Evolutionary conservation across 2,329 filamentous ascomycete genomes (phyloP), one percentile per base, ranked within the genome.

Genomic region (Neophaeococcomyces mojaviensis): DNA sequence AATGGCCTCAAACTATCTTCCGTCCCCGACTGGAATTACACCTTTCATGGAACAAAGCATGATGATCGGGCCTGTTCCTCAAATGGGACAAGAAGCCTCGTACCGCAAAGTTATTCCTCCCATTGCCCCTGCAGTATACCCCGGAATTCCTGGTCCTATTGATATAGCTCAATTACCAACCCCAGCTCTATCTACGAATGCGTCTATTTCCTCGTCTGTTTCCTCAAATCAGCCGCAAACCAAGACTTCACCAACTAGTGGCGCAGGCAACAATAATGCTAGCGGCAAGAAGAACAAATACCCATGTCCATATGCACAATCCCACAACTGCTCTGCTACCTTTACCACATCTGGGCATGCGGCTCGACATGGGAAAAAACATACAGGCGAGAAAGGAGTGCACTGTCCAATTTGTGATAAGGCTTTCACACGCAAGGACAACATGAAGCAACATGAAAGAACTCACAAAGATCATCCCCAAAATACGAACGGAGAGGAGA

Each of bases 301-400:
- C 55, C 78, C 79, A 2, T 82, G 79, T 54, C 79, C 79, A 0
- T 77, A 81, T 59, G 76, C 78, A 2, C 72, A 74, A 54, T 70
- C 74, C 42, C 77, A 73, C 59, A 68, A 70, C 43, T 83, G 79
- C 67, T 67, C 64, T 41, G 77, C 81, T 49, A 80, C 73, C 39
- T 83, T 83, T 63, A 83, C 79, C 43, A 83, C 79, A 4, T 82
- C 79, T 0, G 79, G 79, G 41, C 79, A 82, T 57, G 79, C 79
- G 5, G 78, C 79, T n/a, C 75, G 79, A 16, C 79, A 82, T 56
- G 78, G 79, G 22, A 82, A 82, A 64, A 82, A 81, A 64, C 79
- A 82, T 64, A 82, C 79, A 0, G 79, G 79, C 46, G 79, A 81
- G 63, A 82, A 82, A 61, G 78, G 80, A 49, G 78, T 81, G n/a